phyloP scores from a whole-genome alignment of 805 yeast genomes.

The Spathaspora sp. region DNA sequence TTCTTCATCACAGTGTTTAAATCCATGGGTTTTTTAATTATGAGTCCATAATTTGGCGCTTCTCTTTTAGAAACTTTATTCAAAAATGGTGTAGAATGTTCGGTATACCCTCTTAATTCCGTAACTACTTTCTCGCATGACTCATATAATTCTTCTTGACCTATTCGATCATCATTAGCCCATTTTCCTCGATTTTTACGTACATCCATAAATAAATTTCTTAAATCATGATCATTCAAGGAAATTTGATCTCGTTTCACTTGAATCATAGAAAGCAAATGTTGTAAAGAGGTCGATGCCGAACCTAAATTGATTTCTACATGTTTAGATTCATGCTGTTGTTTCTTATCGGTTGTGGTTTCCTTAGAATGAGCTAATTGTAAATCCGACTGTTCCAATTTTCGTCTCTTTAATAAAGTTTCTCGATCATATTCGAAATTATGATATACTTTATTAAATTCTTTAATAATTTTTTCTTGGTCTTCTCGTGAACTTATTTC shows the following conservation, averaged over 20 bases:
- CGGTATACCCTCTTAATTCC: constrained; percentile 88
- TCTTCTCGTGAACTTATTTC: constrained; percentile 23
- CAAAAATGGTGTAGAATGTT: constrained; percentile 92
- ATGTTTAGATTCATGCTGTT: constrained; percentile 9
- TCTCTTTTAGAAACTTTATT: constrained; percentile 96
- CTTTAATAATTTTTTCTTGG: constrained; percentile 47
- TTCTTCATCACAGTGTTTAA: constrained; percentile 91
- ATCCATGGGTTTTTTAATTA: constrained; percentile 95
- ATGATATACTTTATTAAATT: constrained; percentile 71
- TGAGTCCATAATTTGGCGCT: constrained; percentile 92
- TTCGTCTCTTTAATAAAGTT: constrained; percentile 69
- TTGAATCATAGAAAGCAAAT: constrained; percentile 75
- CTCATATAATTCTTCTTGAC: constrained; percentile 96
- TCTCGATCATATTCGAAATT: constrained; percentile 74
- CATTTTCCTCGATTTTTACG: constrained; percentile 94
- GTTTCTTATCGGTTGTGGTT: constrained; percentile 11
- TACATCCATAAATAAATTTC: constrained; percentile 85
- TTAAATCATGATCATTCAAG: constrained; percentile 77
- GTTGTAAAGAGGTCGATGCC: constrained; percentile 54
- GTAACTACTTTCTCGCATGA: constrained; percentile 94
- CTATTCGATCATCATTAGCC: constrained; percentile 93
- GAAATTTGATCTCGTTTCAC: constrained; percentile 70
- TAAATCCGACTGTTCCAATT: constrained; percentile 76
- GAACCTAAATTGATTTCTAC: constrained; percentile 35
- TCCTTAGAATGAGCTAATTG: constrained; percentile 43